phyloP scores from a whole-genome alignment of 2,329 filamentous ascomycete genomes.

The Beauveria bassiana region DNA sequence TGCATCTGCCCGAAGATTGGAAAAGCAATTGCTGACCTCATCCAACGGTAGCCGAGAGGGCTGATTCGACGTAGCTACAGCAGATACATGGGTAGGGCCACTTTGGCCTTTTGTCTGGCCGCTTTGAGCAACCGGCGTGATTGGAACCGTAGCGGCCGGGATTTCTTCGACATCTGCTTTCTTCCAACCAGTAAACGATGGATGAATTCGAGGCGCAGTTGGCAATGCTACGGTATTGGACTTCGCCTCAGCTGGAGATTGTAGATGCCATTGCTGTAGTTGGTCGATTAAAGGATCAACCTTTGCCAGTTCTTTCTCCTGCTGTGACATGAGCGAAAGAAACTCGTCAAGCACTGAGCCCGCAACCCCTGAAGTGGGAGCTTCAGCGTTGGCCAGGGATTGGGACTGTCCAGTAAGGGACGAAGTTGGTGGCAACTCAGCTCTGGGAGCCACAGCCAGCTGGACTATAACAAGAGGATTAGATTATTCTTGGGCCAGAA shows the following conservation, averaged over 20 bases:
- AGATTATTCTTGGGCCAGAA: background rate
- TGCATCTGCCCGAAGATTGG: background rate
- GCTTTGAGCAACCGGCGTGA: background rate
- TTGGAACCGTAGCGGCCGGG: background rate
- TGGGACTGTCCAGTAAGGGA: background rate
- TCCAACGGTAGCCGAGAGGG: background rate
- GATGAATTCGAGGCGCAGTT: background rate
- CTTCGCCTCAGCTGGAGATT: background rate
- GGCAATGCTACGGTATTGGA: background rate
- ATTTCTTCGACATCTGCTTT: background rate
- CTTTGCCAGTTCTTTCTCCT: background rate
- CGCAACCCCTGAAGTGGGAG: background rate
- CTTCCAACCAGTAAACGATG: background rate
- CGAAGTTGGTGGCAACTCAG: background rate
- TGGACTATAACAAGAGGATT: background rate
- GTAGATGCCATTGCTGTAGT: background rate
- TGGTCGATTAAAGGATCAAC: slow-evolving; percentile 1
- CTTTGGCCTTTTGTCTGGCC: background rate
- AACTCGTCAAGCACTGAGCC: background rate
- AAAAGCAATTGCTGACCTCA: background rate
- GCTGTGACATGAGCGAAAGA: background rate
- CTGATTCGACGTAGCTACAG: background rate
- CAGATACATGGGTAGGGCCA: background rate
- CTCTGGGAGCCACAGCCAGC: background rate
- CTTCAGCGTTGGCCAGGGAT: background rate